These are phyloP conservation scores for Ustilago hordei DNA, from an alignment of 1,284 basidiomycete species.

Conservation along the genomic window DNA sequence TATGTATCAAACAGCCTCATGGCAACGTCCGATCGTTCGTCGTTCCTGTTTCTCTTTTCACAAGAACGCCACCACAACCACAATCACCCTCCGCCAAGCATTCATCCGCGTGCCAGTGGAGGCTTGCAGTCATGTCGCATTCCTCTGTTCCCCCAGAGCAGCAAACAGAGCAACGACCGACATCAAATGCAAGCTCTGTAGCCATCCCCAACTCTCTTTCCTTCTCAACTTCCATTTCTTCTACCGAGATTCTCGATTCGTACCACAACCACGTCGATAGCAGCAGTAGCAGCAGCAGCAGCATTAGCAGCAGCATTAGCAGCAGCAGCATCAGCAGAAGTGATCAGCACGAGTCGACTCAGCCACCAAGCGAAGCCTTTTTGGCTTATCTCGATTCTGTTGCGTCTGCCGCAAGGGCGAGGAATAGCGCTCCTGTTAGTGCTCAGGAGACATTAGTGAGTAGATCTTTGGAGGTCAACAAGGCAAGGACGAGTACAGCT, in stretches of 20 bases:
- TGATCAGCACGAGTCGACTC: not conserved
- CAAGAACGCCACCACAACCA: slow-evolving; percentile 1
- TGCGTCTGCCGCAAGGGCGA: slow-evolving; percentile 4
- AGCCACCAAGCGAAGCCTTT: not conserved
- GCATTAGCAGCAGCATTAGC: not conserved
- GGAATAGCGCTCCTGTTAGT: not conserved
- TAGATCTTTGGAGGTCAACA: not conserved
- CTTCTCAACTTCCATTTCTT: slow-evolving; percentile 16
- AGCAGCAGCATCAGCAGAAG: not conserved
- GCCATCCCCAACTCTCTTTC: slow-evolving; percentile 31
- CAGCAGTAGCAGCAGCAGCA: not conserved
- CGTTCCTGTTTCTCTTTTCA: not conserved
- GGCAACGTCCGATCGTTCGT: not conserved
- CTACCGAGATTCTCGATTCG: slow-evolving; percentile 14
- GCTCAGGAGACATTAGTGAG: not conserved
- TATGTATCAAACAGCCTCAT: not conserved
- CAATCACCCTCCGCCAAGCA: not conserved
- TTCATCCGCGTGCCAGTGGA: not conserved
- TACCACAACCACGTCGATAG: not conserved
- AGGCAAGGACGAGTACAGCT: not conserved
- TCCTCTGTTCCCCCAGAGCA: slow-evolving; percentile 2
- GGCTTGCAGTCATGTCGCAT: slow-evolving; percentile 18
- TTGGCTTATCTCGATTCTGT: slow-evolving; percentile 23
- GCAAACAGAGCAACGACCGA: slow-evolving; percentile 6
- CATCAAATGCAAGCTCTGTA: slow-evolving; percentile 24